Conservation (phyloP, 768 basidiomycete species). For the Pluteus cervinus region DNA sequence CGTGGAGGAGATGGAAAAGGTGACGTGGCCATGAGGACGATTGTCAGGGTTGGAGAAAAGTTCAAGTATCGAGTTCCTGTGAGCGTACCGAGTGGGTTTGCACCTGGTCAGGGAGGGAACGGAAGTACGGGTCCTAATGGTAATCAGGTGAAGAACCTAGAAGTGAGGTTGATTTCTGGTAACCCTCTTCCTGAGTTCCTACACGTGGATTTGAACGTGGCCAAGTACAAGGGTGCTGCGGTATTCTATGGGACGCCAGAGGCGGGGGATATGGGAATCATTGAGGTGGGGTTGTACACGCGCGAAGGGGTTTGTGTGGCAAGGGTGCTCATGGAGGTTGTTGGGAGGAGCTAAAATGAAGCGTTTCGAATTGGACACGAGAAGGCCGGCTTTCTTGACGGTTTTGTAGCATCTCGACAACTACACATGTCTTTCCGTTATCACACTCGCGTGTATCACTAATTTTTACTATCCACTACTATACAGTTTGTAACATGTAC, state of each 20-base stretch:
- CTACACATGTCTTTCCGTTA: no score
- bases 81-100: conserved; percentile 5
- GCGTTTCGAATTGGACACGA: no score
- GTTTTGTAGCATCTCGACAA: no score
- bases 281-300: conserved; percentile 50
- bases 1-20: conserved; percentile 27
- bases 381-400: no score
- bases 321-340: conserved; percentile 52
- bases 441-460: no score
- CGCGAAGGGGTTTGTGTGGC: conserved; percentile 45
- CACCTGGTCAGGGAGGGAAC: neutral
- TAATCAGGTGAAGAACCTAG: conserved; percentile 33
- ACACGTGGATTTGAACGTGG: conserved; percentile 41
- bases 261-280: conserved; percentile 45
- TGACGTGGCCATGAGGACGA: conserved; percentile 31
- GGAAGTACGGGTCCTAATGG: no score
- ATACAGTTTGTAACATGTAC: no score
- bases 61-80: conserved; percentile 55
- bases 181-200: conserved; percentile 50
- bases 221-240: conserved; percentile 39
- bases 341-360: conserved; percentile 19
- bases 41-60: conserved; percentile 50
- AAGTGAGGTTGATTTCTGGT: conserved; percentile 46
- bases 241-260: conserved; percentile 53
- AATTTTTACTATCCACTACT: no score